Conservation (phyloP, 306 rosid genomes). For the Carpinus viminea region DNA sequence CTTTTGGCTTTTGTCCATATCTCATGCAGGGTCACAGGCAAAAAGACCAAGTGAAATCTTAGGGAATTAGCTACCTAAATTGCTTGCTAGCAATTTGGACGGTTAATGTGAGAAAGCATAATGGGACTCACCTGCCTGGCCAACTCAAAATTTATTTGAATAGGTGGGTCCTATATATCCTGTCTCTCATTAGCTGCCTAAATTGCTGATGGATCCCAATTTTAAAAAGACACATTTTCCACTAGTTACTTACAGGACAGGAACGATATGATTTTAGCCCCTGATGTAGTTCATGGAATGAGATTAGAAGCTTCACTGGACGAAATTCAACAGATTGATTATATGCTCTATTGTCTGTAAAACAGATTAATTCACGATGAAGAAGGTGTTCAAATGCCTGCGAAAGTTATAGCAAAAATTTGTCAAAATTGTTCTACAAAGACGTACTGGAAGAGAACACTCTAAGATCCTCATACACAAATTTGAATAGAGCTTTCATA, state of each 20-base stretch:
- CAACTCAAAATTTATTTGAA: too few relatives aligned
- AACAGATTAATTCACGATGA: conserved; percentile 67
- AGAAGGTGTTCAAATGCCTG: conserved; percentile 97
- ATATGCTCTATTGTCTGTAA: conserved; percentile 70
- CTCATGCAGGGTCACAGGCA: conserved; percentile 4
- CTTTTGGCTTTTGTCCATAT: conserved; percentile 1
- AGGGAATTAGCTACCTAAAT: too few relatives aligned
- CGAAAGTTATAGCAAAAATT: conserved; percentile 20
- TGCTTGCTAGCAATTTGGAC: too few relatives aligned
- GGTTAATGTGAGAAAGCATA: too few relatives aligned
- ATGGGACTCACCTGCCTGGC: too few relatives aligned
- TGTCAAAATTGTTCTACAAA: conserved; percentile 12
- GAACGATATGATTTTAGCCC: conserved; percentile 63
- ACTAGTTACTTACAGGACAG: conserved; percentile 72
- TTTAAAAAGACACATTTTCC: neutral
- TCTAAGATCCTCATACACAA: conserved; percentile 17
- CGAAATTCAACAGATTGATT: conserved; percentile 68
- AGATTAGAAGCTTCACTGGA: conserved; percentile 73
- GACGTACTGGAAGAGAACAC: neutral
- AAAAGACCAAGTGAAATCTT: neutral
- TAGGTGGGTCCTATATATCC: too few relatives aligned
- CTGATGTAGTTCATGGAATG: conserved; percentile 60
- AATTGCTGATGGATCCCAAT: too few relatives aligned
- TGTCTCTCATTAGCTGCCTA: too few relatives aligned
- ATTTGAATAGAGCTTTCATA: conserved; percentile 30